These are phyloP conservation scores for Fusarium sp. DNA, from an alignment of 2,329 filamentous ascomycete species.

Conservation along the genomic window DNA sequence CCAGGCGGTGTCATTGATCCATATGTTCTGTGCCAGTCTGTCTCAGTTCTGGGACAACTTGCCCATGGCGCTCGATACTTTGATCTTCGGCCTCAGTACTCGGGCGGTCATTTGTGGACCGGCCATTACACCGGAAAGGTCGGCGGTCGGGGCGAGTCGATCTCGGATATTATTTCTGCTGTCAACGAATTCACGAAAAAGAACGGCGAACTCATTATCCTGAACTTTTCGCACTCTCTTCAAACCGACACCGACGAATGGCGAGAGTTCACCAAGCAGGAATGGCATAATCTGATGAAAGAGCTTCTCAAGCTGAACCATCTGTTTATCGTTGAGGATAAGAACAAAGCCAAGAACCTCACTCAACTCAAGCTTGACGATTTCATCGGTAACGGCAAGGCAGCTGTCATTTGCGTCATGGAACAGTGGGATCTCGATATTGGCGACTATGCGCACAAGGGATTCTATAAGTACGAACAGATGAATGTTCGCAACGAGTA, in stretches of 20 bases:
- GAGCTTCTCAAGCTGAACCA: slow-evolving; percentile 11
- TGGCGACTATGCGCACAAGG: slow-evolving; percentile 5
- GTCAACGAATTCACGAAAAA: slow-evolving; percentile 14
- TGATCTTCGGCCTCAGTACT: slow-evolving; percentile 10
- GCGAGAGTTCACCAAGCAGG: slow-evolving; percentile 20
- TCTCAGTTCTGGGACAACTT: not conserved
- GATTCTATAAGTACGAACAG: slow-evolving; percentile 5
- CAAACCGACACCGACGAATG: slow-evolving; percentile 7
- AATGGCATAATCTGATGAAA: slow-evolving; percentile 16
- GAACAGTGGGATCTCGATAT: slow-evolving; percentile 10
- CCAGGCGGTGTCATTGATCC: not conserved
- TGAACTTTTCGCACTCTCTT: slow-evolving; percentile 14
- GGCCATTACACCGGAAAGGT: slow-evolving; percentile 13
- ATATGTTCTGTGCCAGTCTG: slow-evolving; percentile 9
- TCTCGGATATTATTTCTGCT: not conserved
- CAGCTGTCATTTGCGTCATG: not conserved
- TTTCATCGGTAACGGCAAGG: slow-evolving; percentile 1
- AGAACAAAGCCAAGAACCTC: slow-evolving; percentile 11
- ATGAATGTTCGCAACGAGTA: slow-evolving; percentile 20
- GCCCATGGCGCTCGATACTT: not conserved
- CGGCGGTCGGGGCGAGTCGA: slow-evolving; percentile 5
- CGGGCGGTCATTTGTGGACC: not conserved
- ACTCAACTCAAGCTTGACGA: not conserved
- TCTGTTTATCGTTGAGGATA: not conserved
- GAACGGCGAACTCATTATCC: not conserved